Conservation (phyloP, 306 rosid genomes). For the Lotus japonicus region DNA sequence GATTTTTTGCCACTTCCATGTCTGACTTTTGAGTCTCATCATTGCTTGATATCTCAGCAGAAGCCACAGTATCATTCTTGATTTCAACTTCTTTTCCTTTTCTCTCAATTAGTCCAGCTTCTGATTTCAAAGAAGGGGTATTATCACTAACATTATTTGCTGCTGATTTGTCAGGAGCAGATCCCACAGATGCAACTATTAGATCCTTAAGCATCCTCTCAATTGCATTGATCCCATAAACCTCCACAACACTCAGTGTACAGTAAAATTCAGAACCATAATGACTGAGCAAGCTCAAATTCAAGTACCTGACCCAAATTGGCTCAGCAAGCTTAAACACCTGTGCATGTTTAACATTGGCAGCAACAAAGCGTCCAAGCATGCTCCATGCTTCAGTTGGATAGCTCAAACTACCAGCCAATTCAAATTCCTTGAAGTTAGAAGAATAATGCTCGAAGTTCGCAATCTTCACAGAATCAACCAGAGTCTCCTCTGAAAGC, state of each 20-base stretch:
- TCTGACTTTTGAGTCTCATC: constrained; percentile 33
- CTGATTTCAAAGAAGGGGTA: constrained; percentile 40
- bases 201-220: constrained; percentile 93
- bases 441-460: constrained; percentile 92
- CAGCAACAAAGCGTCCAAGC: constrained; percentile 60
- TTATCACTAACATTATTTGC: constrained; percentile 46
- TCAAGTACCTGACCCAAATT: constrained; percentile 78
- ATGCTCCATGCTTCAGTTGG: constrained; percentile 62
- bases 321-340: constrained; percentile 60
- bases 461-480: constrained; percentile 73
- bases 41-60: constrained; percentile 22
- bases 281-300: constrained; percentile 63
- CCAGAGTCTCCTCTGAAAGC: constrained; percentile 78
- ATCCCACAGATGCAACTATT: constrained; percentile 52
- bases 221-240: constrained; percentile 76
- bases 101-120: constrained; percentile 40
- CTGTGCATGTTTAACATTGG: constrained; percentile 78
- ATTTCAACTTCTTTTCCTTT: constrained; percentile 33
- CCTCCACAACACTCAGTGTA: constrained; percentile 76
- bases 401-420: constrained; percentile 67
- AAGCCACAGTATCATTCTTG: constrained; percentile 25
- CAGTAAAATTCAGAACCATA: constrained; percentile 92
- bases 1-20: constrained; percentile 28
- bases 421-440: constrained; percentile 66
- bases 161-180: constrained; percentile 32